A percentile compares a stretch with the other conserved stretches of the same genome.
Evolutionary conservation across 2,329 filamentous ascomycete genomes (phyloP).

Genomic region (Stachybotrys chartarum): DNA sequence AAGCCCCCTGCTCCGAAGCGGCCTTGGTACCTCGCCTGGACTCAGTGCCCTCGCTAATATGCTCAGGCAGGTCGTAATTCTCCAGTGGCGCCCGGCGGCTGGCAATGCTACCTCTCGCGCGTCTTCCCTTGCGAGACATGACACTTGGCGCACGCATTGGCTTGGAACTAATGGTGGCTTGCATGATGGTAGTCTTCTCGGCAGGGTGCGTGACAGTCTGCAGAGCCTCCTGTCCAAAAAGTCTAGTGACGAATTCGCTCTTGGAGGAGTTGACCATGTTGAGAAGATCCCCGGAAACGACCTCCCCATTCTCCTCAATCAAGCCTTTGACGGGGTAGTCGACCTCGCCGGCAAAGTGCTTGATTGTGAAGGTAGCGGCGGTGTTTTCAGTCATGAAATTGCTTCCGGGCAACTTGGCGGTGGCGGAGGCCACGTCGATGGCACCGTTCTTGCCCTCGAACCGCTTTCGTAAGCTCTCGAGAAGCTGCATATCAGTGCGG

Average conservation of each 20-base stretch:
- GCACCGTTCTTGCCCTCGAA: conserved; percentile 93
- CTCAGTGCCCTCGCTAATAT: conserved; percentile 40
- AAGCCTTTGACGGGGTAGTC: conserved; percentile 85
- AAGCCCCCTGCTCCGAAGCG: conserved; percentile 69
- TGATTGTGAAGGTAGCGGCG: conserved; percentile 77
- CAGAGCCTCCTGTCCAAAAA: conserved; percentile 94
- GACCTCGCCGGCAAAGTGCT: conserved; percentile 93
- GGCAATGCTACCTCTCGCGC: conserved; percentile 23
- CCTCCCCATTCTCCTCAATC: conserved; percentile 91
- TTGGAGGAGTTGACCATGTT: conserved; percentile 85
- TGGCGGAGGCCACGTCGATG: conserved; percentile 71
- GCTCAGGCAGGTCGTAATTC: conserved; percentile 38
- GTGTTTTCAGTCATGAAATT: conserved; percentile 84
- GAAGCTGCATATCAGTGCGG: conserved; percentile 79
- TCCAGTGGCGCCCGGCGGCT: conserved; percentile 32
- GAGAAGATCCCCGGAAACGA: conserved; percentile 92
- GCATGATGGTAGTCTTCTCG: conserved; percentile 84
- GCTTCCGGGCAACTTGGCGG: conserved; percentile 72
- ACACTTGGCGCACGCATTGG: conserved; percentile 89
- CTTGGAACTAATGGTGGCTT: conserved; percentile 93
- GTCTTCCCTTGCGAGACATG: conserved; percentile 67
- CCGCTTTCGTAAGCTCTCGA: conserved; percentile 85
- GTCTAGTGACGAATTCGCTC: conserved; percentile 78
- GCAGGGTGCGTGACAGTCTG: conserved; percentile 91
- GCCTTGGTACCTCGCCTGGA: conserved; percentile 26